Evolutionary conservation across 306 rosid genomes (phyloP), one percentile per base, ranked within the genome.

Genomic region (Begonia loranthoides): DNA sequence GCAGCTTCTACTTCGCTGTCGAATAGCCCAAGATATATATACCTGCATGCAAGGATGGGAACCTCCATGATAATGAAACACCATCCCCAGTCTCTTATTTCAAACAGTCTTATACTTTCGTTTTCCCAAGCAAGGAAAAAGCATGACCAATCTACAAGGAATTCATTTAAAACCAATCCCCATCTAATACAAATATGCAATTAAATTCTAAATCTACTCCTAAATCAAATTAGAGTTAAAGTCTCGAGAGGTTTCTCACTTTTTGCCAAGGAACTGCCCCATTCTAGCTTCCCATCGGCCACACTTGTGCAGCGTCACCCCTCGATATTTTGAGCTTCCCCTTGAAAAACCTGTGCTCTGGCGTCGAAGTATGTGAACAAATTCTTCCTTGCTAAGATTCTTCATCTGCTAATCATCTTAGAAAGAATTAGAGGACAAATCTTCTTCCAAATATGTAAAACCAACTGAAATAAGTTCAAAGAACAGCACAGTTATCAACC

Each of bases 1-100:
- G 99, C 99, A 83, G 96, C 96, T 87, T 92, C 99, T 83, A 92
- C 96, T 84, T 92, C 99, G 55, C 78, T 86, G 93, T 92, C 93
- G 93, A 92, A 92, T 60, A 92, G 96, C 78, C 96, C 99, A 81
- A 92, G 96, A 83, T 92, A 92, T 75, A 92, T 79, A 83, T 92
- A 87, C 96, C 99, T 92, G 96, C 99, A 92, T 41, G 79, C 81
- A 92, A 92, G 83, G 88, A 92, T 70, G 59, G 79, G 73, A 79
- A 90, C 72, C 94, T 76, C 93, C 74, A 72, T 44, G 78, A 86
- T 79, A 65, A 69, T 79, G 36, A 43, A 80, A 81, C 79, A 80
- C 86, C 76, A 69, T 71, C 75, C 78, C 97, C 89, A 83, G 76
- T 60, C 44, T 70, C 71, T 65, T 77, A 70, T 67, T 66, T 43